Conservation (phyloP, 495 filamentous ascomycete species). For the Penicillium steckii region DNA sequence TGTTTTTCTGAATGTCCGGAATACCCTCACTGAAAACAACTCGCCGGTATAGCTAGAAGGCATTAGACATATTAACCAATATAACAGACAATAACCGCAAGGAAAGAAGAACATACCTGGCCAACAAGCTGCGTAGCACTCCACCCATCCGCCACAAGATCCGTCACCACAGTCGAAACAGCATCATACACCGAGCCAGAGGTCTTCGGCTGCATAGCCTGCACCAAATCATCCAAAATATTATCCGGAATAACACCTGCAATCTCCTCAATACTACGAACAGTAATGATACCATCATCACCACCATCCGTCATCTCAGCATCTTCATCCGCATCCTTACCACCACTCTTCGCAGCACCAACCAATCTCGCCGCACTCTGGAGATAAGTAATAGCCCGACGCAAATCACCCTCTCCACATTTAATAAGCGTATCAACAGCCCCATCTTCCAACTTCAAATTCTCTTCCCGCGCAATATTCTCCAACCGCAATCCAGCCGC, state of each 20-base stretch:
- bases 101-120: constrained; percentile 55
- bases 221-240: constrained; percentile 66
- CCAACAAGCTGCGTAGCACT: constrained; percentile 85
- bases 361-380: constrained; percentile 86
- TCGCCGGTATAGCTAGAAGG: constrained; percentile 71
- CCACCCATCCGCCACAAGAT: constrained; percentile 97
- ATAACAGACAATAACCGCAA: background rate
- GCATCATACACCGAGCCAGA: constrained; percentile 65
- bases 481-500: constrained; percentile 73
- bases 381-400: constrained; percentile 94
- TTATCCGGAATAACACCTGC: constrained; percentile 84
- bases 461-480: constrained; percentile 77
- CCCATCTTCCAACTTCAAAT: constrained; percentile 70
- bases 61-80: constrained; percentile 3
- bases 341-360: constrained; percentile 48
- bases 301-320: constrained; percentile 48
- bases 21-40: constrained; percentile 82
- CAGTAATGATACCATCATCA: constrained; percentile 54
- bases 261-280: constrained; percentile 86
- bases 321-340: constrained; percentile 50
- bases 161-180: constrained; percentile 74
- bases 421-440: constrained; percentile 79
- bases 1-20: constrained; percentile 81
- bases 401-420: constrained; percentile 89
- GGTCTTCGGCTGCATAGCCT: constrained; percentile 74